A percentile compares a stretch with the other conserved stretches of the same genome.
Conservation (phyloP, 2,329 filamentous ascomycete species). For the Lecanoromycetidae sp. region DNA sequence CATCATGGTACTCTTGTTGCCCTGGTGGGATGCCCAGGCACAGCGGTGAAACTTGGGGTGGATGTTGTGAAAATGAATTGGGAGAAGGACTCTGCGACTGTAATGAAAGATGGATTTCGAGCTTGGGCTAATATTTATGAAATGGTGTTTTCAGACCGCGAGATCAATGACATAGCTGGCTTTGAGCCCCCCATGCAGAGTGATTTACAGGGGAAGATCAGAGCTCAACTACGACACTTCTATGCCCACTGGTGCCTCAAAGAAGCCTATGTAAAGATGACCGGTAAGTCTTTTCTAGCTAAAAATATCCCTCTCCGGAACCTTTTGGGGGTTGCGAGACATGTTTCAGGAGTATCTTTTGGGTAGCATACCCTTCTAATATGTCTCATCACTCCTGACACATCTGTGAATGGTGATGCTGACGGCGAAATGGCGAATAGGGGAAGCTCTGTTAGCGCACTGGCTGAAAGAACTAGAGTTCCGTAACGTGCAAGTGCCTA, state of each 20-base stretch:
- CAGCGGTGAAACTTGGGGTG: constrained; percentile 39
- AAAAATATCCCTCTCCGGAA: too few relatives aligned
- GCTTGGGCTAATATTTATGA: constrained; percentile 49
- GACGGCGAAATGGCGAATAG: too few relatives aligned
- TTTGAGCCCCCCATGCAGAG: constrained; percentile 22
- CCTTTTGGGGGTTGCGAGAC: too few relatives aligned
- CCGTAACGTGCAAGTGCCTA: constrained; percentile 42
- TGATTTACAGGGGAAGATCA: constrained; percentile 31
- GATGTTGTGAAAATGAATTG: constrained; percentile 51
- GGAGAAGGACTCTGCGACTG: constrained; percentile 37
- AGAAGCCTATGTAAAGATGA: constrained; percentile 56
- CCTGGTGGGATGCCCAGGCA: constrained; percentile 38
- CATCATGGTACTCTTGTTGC: constrained; percentile 53
- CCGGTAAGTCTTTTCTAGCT: too few relatives aligned
- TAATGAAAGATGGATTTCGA: constrained; percentile 38
- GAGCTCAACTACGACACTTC: constrained; percentile 47
- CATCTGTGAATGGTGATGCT: too few relatives aligned
- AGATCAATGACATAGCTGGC: constrained; percentile 39
- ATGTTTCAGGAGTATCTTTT: too few relatives aligned
- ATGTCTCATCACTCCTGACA: too few relatives aligned
- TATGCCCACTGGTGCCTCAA: constrained; percentile 55
- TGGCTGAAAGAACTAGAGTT: constrained; percentile 53
- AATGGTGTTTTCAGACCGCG: constrained; percentile 46
- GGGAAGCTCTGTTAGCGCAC: constrained; percentile 48
- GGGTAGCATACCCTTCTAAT: too few relatives aligned